phyloP scores from a whole-genome alignment of 768 basidiomycete genomes.

The Xerocomellus dryophilus region DNA sequence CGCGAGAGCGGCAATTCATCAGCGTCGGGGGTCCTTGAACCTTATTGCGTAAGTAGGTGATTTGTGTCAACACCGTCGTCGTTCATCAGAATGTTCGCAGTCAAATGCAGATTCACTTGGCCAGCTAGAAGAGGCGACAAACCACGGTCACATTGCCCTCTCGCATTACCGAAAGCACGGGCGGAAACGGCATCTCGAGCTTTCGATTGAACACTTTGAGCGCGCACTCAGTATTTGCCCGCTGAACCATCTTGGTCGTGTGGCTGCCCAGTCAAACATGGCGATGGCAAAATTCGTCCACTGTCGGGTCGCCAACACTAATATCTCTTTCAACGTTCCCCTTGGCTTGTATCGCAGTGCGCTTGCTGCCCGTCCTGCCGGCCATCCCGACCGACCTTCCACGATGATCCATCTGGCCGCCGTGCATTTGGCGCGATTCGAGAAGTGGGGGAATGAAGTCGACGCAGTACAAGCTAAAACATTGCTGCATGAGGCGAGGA shows the following conservation, averaged over 20 bases:
- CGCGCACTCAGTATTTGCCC: neutral
- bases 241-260: neutral
- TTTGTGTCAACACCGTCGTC: too few species aligned
- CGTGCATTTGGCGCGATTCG: neutral
- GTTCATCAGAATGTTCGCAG: neutral
- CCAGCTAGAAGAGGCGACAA: neutral
- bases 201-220: neutral
- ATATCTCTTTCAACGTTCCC: neutral
- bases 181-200: neutral
- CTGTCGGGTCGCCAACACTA: neutral
- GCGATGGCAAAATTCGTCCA: neutral
- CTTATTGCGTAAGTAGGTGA: neutral
- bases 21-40: neutral
- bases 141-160: neutral
- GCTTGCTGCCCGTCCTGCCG: neutral
- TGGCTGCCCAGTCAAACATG: neutral
- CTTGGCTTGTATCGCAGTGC: neutral
- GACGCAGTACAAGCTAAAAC: neutral
- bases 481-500: neutral
- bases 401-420: constrained; percentile 1
- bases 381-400: constrained; percentile 2
- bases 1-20: neutral
- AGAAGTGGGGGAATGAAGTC: neutral
- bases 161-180: neutral
- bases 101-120: neutral